A percentile compares a stretch with the other conserved stretches of the same genome.
phyloP scores from a whole-genome alignment of 2,329 filamentous ascomycete genomes.

The Alternaria sp. region DNA sequence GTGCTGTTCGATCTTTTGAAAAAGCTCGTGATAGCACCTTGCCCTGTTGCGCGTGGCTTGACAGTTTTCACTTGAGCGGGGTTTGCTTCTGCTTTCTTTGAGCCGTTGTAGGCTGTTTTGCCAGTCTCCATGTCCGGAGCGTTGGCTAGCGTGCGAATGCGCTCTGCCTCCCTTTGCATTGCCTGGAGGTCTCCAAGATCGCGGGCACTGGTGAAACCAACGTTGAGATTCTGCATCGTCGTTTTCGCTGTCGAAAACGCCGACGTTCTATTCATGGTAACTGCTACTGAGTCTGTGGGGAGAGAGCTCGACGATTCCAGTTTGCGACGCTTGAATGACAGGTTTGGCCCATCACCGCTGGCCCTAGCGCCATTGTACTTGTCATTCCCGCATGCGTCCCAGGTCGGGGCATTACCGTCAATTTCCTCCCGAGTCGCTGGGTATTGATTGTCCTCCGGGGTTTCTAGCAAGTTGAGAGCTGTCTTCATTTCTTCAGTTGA shows the following conservation, averaged over 20 bases:
- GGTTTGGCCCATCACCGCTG: slow-evolving; percentile 15
- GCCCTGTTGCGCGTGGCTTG: slow-evolving; percentile 56
- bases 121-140: slow-evolving; percentile 34
- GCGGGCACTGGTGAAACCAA: slow-evolving; percentile 53
- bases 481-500: slow-evolving; percentile 50
- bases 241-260: slow-evolving; percentile 41
- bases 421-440: slow-evolving; percentile 49
- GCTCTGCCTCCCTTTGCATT: slow-evolving; percentile 52
- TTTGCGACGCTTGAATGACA: slow-evolving; percentile 39
- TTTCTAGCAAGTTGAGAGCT: slow-evolving; percentile 38
- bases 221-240: slow-evolving; percentile 30
- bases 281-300: slow-evolving; percentile 22
- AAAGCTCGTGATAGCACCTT: slow-evolving; percentile 63
- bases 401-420: slow-evolving; percentile 39
- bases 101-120: slow-evolving; percentile 36
- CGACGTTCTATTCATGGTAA: slow-evolving; percentile 45
- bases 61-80: slow-evolving; percentile 25
- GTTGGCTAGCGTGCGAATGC: slow-evolving; percentile 34
- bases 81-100: slow-evolving; percentile 36
- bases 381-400: slow-evolving; percentile 26
- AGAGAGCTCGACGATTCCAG: slow-evolving; percentile 28
- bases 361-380: slow-evolving; percentile 14
- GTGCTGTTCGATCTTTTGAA: slow-evolving; percentile 52
- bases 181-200: slow-evolving; percentile 45
- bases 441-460: slow-evolving; percentile 48